Conservation (phyloP, 441 rosid genomes). For the Brassica hybrid region DNA sequence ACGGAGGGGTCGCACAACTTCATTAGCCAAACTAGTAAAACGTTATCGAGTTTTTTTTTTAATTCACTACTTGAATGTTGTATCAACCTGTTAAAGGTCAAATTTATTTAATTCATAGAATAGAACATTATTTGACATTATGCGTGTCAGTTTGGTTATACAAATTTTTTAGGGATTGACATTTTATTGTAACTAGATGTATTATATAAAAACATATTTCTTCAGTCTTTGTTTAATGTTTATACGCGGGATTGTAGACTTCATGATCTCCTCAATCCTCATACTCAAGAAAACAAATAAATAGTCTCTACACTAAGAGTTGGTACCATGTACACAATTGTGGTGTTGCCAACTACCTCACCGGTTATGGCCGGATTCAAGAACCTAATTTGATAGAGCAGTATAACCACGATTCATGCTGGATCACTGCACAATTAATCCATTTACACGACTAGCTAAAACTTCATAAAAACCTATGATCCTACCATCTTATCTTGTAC, state of each 20-base stretch:
- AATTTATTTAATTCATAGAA: conserved; percentile 1
- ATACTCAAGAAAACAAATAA: neutral
- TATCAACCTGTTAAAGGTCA: conserved; percentile 28
- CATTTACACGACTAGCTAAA: neutral
- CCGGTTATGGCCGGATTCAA: neutral
- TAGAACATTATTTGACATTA: conserved; percentile 5
- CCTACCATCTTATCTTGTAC: neutral
- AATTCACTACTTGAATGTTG: conserved; percentile 20
- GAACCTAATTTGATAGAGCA: neutral
- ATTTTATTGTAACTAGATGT: conserved; percentile 11
- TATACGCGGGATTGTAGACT: conserved; percentile 20
- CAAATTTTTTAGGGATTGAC: neutral
- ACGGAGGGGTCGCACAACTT: conserved; percentile 24
- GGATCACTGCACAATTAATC: neutral
- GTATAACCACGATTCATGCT: neutral
- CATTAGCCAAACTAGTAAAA: conserved; percentile 9
- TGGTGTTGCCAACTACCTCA: neutral
- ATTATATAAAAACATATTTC: neutral
- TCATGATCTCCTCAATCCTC: neutral
- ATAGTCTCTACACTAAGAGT: neutral
- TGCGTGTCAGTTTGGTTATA: conserved; percentile 13
- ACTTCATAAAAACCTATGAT: neutral
- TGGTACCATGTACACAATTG: neutral
- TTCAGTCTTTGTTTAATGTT: neutral
- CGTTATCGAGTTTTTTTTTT: conserved; percentile 9